phyloP scores from a whole-genome alignment of 331 rosid genomes.

The Ulmus americana region DNA sequence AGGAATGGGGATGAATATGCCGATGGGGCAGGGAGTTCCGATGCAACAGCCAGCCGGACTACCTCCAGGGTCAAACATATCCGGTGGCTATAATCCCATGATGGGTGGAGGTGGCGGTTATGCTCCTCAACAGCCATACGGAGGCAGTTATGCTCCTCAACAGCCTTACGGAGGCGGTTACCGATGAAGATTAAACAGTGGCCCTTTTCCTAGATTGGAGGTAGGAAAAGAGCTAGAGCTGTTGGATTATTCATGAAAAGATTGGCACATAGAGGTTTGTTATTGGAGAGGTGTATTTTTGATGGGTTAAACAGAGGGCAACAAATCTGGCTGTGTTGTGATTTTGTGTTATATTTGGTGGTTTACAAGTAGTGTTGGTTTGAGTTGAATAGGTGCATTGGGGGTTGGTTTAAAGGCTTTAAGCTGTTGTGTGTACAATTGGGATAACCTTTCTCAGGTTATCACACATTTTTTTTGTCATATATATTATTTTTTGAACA shows the following conservation, averaged over 20 bases:
- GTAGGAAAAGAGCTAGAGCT: slow-evolving; percentile 21
- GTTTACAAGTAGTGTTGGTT: slow-evolving; percentile 19
- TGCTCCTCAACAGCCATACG: slow-evolving; percentile 69
- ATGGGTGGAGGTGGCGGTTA: slow-evolving; percentile 77
- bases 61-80: slow-evolving; percentile 60
- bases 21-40: slow-evolving; percentile 66
- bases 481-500: background rate
- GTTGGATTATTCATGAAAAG: no score
- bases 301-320: background rate
- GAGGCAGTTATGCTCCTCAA: slow-evolving; percentile 60
- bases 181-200: slow-evolving; percentile 39
- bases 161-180: slow-evolving; percentile 64
- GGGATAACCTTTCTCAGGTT: slow-evolving; percentile 43
- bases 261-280: background rate
- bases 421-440: slow-evolving; percentile 34
- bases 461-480: slow-evolving; percentile 15
- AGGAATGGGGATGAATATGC: slow-evolving; percentile 54
- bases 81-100: slow-evolving; percentile 66
- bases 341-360: slow-evolving; percentile 36
- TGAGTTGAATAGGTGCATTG: slow-evolving; percentile 23
- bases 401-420: slow-evolving; percentile 6
- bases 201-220: slow-evolving; percentile 18
- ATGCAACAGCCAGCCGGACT: slow-evolving; percentile 65
- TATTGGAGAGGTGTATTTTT: background rate
- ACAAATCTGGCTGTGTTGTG: slow-evolving; percentile 20